Base-by-base conservation (phyloP, 1,284 basidiomycete genomes). In the Ganoderma sinense region DNA sequence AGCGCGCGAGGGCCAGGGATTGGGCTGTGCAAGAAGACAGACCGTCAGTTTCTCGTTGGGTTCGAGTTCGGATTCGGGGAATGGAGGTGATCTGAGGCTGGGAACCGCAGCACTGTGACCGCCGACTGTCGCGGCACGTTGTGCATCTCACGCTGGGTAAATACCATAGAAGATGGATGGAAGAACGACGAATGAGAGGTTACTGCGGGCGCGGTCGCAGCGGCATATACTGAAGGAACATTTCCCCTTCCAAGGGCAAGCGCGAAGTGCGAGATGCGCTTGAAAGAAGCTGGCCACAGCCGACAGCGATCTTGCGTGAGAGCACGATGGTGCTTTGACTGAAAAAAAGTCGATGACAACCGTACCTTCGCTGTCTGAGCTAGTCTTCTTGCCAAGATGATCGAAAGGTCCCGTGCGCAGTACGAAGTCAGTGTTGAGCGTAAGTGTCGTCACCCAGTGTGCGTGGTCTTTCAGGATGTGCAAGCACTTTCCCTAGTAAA, bases 361-460 rank as follows among this genome's bases (percentile, higher is more conserved):
- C 82, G 59, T 69, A 93, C 94, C 94, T 84, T 97, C 93, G 77
- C 89, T 90, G 68, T 97, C 94, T 29, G 91, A 90, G 3, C 87
- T 82, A 0, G 95, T 92, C 70, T 85, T 86, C 81, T 94, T 95
- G 65, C 87, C 88, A 0, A 88, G 93, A 74, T 98, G 94, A 79
- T 98, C 97, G 76, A 94, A 99, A 0, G 97, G 96, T 0, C 98
- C 97, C 0, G 97, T 99, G 4, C 97, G 91, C 11, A 98, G 87
- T 18, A 97, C 90, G 79, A 97, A 98, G 80, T 99, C 97, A 18
- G 97, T 98, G 77, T 96, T 97, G 67, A 99, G 87, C 2, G 97
- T 93, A 61, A 99, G 89, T 0, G 97, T 99, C 59, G 97, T 99
- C 26, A 99, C 97, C 97, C 97, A 99, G 79, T 99, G 98, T 0